phyloP scores from a whole-genome alignment of 2,329 filamentous ascomycete species.

The Pyrenophora graminea region DNA sequence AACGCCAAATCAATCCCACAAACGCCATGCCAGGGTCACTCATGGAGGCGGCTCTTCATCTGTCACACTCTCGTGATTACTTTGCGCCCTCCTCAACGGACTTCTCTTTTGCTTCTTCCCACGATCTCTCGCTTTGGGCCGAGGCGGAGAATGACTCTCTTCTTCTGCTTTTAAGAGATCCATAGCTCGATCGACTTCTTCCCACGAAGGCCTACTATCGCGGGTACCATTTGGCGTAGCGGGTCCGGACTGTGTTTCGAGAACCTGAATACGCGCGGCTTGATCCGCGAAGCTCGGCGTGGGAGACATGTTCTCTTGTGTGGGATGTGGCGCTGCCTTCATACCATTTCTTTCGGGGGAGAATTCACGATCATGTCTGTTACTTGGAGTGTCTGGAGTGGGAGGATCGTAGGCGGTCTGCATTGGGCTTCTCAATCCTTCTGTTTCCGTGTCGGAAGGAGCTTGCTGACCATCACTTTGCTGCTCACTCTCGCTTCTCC shows the following conservation, averaged over 20 bases:
- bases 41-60: not conserved
- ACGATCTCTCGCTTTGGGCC: constrained; percentile 6
- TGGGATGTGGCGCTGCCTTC: constrained; percentile 2
- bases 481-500: constrained; percentile 38
- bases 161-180: constrained; percentile 39
- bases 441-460: constrained; percentile 39
- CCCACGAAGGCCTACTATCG: constrained; percentile 45
- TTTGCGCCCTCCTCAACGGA: constrained; percentile 39
- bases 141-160: constrained; percentile 14
- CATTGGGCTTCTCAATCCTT: constrained; percentile 39
- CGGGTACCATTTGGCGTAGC: constrained; percentile 50
- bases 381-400: constrained; percentile 33
- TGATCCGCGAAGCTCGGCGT: constrained; percentile 28
- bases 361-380: not conserved
- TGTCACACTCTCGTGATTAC: constrained; percentile 29
- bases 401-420: constrained; percentile 40
- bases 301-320: constrained; percentile 1
- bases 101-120: constrained; percentile 29
- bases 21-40: too few relatives aligned
- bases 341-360: constrained; percentile 16
- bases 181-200: constrained; percentile 43
- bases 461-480: constrained; percentile 33
- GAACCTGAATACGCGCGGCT: constrained; percentile 33
- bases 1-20: too few relatives aligned
- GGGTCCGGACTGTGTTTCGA: constrained; percentile 50